A percentile compares a stretch with the other conserved stretches of the same genome.
phyloP scores from a whole-genome alignment of 2,329 filamentous ascomycete species.

The Arthrobotrys entomopaga region DNA sequence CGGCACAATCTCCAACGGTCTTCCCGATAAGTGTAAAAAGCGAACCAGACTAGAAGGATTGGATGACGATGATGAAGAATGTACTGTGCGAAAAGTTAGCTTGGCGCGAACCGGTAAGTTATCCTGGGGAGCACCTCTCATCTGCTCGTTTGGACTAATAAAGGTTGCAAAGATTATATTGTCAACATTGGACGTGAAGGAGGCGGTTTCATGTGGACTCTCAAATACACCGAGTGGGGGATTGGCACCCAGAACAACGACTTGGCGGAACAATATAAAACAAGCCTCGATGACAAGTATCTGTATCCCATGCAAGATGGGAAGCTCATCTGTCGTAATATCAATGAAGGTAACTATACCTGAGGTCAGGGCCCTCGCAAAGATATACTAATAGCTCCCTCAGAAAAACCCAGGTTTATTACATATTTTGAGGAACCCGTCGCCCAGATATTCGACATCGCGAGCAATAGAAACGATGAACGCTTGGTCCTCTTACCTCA shows the following conservation, averaged over 20 bases:
- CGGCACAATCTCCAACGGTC: slow-evolving; percentile 32
- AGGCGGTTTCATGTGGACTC: slow-evolving; percentile 80
- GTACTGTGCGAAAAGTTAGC: slow-evolving; percentile 38
- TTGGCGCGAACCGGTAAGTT: slow-evolving; percentile 39
- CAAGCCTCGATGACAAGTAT: slow-evolving; percentile 85
- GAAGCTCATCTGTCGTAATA: slow-evolving; percentile 58
- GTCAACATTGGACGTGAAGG: slow-evolving; percentile 82
- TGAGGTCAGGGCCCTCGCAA: not conserved
- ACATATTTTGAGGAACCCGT: slow-evolving; percentile 80
- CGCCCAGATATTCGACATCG: slow-evolving; percentile 87
- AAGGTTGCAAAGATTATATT: slow-evolving; percentile 77
- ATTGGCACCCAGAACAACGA: slow-evolving; percentile 92
- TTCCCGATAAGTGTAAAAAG: slow-evolving; percentile 48
- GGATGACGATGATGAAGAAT: slow-evolving; percentile 49
- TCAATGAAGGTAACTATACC: slow-evolving; percentile 64
- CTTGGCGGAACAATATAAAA: slow-evolving; percentile 81
- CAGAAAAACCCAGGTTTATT: slow-evolving; percentile 65
- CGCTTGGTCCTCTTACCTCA: slow-evolving; percentile 85
- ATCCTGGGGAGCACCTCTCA: not conserved
- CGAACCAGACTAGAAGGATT: slow-evolving; percentile 41
- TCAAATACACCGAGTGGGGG: slow-evolving; percentile 93
- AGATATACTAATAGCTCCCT: not conserved
- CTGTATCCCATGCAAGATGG: slow-evolving; percentile 89
- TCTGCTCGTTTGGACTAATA: not conserved
- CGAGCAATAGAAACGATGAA: slow-evolving; percentile 75